Percentiles rank a stretch among this genome's conserved stretches.
Conservation (phyloP, 2,329 filamentous ascomycete genomes). For the Pseudogymnoascus sp. region DNA sequence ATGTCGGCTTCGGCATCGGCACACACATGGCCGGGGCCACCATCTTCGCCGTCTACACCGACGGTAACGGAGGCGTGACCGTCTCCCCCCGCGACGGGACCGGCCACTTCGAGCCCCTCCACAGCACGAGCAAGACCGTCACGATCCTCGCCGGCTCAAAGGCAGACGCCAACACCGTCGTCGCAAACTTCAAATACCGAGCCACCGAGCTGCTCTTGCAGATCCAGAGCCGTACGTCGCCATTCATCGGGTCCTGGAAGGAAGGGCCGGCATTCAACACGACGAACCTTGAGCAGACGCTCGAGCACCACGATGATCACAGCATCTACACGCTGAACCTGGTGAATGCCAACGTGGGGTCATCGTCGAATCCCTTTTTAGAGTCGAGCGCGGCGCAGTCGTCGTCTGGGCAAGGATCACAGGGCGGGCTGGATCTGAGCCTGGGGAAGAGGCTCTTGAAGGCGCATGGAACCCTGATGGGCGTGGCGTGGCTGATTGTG, state of each 20-base stretch:
- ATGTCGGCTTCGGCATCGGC: conserved; percentile 49
- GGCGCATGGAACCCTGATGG: conserved; percentile 53
- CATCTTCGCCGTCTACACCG: conserved; percentile 52
- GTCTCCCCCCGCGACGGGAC: conserved; percentile 42
- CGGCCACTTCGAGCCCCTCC: conserved; percentile 27
- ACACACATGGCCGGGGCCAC: conserved; percentile 44
- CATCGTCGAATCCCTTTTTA: neutral
- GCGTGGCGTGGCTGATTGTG: conserved; percentile 47
- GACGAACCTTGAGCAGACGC: neutral
- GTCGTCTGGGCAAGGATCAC: neutral
- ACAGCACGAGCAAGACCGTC: neutral
- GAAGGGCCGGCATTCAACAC: neutral
- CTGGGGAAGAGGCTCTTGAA: conserved; percentile 10
- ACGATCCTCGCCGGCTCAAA: neutral
- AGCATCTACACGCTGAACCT: neutral
- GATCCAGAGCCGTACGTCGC: neutral
- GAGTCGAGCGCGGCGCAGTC: neutral
- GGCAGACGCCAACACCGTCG: neutral
- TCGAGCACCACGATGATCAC: neutral
- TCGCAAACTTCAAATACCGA: neutral
- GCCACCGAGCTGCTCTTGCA: neutral
- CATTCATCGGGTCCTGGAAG: neutral
- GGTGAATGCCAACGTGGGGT: neutral
- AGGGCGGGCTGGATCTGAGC: neutral
- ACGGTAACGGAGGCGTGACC: conserved; percentile 42